These are phyloP conservation scores for Candida andamanensis DNA, from an alignment of 805 yeast genomes.

Conservation along the genomic window DNA sequence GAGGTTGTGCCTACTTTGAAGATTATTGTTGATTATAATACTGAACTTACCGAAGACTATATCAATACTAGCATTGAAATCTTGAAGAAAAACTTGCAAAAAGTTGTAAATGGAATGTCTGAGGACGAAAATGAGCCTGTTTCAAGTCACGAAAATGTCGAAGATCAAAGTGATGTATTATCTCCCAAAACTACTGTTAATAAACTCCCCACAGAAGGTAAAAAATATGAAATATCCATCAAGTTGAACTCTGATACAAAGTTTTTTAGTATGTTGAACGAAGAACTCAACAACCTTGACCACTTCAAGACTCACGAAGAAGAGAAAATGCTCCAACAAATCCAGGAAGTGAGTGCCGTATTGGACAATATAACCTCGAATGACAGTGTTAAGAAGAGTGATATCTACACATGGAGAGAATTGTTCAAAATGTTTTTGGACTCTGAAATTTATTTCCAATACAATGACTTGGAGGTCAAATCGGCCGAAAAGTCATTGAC, in stretches of 20 bases:
- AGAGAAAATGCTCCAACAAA: constrained; percentile 34
- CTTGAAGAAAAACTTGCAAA: constrained; percentile 9
- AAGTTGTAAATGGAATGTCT: constrained; percentile 8
- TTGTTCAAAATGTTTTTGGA: constrained; percentile 62
- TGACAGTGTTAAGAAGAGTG: constrained; percentile 34
- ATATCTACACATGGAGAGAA: constrained; percentile 66
- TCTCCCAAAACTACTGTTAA: constrained; percentile 6
- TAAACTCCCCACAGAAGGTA: constrained; percentile 2
- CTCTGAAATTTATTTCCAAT: constrained; percentile 57
- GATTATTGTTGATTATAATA: constrained; percentile 28
- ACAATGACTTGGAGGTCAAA: constrained; percentile 36
- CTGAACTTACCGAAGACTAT: constrained; percentile 24
- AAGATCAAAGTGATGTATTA: constrained; percentile 2
- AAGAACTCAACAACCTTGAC: constrained; percentile 49
- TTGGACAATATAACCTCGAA: constrained; percentile 36
- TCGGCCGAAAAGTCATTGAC: constrained; percentile 43
- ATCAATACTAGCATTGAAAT: constrained; percentile 13
- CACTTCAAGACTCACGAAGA: constrained; percentile 41
- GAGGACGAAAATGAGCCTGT: constrained; percentile 5
- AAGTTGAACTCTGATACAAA: constrained; percentile 50
- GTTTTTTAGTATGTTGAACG: constrained; percentile 54
- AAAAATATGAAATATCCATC: constrained; percentile 34
- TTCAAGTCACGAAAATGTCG: background rate
- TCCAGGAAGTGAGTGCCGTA: constrained; percentile 36
- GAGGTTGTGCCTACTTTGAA: constrained; percentile 35